These are phyloP conservation scores for Ceratobasidium sp. DNA, from an alignment of 1,284 basidiomycete genomes.

Conservation along the genomic window DNA sequence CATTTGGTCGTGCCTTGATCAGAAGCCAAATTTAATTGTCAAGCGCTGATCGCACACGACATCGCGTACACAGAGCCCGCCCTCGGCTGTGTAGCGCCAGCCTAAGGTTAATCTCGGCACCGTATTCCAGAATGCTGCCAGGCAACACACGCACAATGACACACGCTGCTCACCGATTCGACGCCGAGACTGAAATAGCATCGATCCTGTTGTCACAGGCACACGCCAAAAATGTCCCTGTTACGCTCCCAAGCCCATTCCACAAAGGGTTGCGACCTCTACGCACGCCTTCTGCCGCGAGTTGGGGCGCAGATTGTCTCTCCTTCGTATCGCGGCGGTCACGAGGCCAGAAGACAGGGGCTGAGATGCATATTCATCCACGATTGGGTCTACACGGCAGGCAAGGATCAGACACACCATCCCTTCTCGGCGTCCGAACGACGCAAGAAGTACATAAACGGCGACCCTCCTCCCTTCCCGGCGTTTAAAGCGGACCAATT, in stretches of 20 bases:
- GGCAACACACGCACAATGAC: constrained; percentile 1
- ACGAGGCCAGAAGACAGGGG: constrained; percentile 27
- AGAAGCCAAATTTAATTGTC: constrained; percentile 14
- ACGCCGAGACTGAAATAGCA: constrained; percentile 5
- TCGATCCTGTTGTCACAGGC: constrained; percentile 9
- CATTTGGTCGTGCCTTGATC: constrained; percentile 33
- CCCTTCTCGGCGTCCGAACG: constrained; percentile 6
- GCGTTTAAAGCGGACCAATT: neutral
- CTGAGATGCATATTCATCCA: constrained; percentile 1
- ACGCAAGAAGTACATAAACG: constrained; percentile 14
- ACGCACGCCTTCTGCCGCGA: constrained; percentile 3
- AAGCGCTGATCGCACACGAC: constrained; percentile 2
- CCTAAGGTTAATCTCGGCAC: neutral
- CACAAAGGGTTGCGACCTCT: constrained; percentile 2
- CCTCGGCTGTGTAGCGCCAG: too few relatives aligned
- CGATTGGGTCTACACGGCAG: constrained; percentile 15
- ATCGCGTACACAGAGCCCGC: constrained; percentile 23
- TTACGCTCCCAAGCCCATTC: constrained; percentile 26
- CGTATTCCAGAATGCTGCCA: neutral
- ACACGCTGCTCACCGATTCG: constrained; percentile 11
- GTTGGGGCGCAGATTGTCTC: constrained; percentile 4
- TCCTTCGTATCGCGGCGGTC: neutral
- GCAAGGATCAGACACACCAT: constrained; percentile 14
- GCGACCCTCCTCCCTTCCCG: constrained; percentile 13
- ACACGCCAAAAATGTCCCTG: constrained; percentile 27